A percentile compares a stretch with the other conserved stretches of the same genome.
Evolutionary conservation across 495 filamentous ascomycete species (phyloP).

Genomic region (Viridothelium virens): DNA sequence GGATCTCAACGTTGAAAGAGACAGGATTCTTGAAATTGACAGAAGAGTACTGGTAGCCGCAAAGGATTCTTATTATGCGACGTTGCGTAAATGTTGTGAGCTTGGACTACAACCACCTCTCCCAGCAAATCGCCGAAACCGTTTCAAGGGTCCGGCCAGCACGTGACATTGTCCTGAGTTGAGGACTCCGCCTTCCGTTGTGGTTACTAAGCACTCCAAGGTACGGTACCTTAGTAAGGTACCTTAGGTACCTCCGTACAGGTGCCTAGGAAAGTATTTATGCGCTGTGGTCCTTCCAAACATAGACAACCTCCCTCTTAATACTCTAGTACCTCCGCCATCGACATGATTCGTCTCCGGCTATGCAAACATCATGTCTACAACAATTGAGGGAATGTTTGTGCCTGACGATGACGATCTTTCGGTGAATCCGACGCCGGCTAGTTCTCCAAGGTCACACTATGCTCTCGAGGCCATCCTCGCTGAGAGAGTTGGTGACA

Average conservation of each 20-base stretch:
- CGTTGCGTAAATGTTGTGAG: constrained; percentile 5
- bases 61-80: constrained; percentile 9
- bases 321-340: background rate
- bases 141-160: background rate
- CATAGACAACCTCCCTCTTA: too few relatives aligned
- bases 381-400: background rate
- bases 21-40: constrained; percentile 8
- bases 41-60: background rate
- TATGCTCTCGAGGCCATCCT: constrained; percentile 22
- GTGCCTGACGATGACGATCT: background rate
- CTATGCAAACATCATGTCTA: background rate
- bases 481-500: constrained; percentile 14
- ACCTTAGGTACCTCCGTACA: too few relatives aligned
- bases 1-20: background rate
- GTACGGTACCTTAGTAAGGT: too few relatives aligned
- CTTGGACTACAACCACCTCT: constrained; percentile 10
- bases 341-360: background rate
- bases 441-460: background rate
- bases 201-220: too few relatives aligned
- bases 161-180: background rate
- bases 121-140: background rate
- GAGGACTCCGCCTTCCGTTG: background rate
- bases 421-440: background rate
- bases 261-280: too few relatives aligned
- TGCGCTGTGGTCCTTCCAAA: too few relatives aligned